Evolutionary conservation across 1,139 yeast species (phyloP).

Genomic region (Zhuliangozyma parablackwelliae): DNA sequence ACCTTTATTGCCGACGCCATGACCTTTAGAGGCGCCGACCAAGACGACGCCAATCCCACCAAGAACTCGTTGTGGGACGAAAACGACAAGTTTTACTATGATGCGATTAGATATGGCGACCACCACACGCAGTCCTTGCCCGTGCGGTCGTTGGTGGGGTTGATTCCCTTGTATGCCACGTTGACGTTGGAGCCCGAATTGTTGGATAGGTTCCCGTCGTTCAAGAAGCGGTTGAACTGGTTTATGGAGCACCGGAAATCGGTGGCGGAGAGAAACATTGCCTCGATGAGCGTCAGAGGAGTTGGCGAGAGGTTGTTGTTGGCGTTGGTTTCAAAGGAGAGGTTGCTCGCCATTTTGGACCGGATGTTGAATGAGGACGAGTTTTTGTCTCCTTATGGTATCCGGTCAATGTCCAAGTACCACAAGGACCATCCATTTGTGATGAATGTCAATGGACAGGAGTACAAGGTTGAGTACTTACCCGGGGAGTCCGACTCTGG

Average conservation of each 20-base stretch:
- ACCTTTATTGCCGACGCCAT: constrained; percentile 91
- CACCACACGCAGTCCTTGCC: constrained; percentile 70
- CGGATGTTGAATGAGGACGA: constrained; percentile 87
- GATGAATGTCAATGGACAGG: constrained; percentile 80
- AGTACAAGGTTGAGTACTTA: constrained; percentile 71
- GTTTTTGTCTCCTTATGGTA: constrained; percentile 82
- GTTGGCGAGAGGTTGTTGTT: constrained; percentile 79
- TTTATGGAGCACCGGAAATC: constrained; percentile 68
- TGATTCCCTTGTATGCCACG: constrained; percentile 89
- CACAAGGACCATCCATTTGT: constrained; percentile 85
- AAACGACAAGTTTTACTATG: constrained; percentile 84
- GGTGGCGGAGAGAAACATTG: constrained; percentile 83
- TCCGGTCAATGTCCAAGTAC: constrained; percentile 82
- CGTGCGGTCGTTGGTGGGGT: constrained; percentile 86
- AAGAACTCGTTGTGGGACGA: constrained; percentile 86
- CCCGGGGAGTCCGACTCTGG: constrained; percentile 96
- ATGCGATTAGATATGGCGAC: constrained; percentile 84
- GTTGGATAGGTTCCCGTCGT: constrained; percentile 74
- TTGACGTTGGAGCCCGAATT: constrained; percentile 86
- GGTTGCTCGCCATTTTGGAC: constrained; percentile 70
- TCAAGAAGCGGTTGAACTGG: constrained; percentile 85
- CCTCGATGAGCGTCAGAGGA: constrained; percentile 83
- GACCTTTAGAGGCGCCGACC: constrained; percentile 65
- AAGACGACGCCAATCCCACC: constrained; percentile 38
- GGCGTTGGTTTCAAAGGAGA: constrained; percentile 78